These are phyloP conservation scores for Scheffersomyces parashehatae DNA, from an alignment of 1,139 yeast genomes.

Conservation along the genomic window DNA sequence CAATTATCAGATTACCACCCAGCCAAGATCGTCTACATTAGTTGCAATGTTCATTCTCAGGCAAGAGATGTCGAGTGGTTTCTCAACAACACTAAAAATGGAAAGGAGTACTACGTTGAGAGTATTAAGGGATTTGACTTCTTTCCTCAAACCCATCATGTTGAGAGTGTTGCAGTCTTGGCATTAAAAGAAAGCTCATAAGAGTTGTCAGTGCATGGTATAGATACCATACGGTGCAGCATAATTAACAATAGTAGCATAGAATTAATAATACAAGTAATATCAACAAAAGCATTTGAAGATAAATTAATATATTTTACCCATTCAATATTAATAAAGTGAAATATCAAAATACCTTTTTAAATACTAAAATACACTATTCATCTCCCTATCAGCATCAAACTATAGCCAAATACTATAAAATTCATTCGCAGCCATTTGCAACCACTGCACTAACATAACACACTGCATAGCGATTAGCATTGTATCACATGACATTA, in stretches of 20 bases:
- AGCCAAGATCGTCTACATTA: conserved; percentile 83
- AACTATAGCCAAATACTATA: no score
- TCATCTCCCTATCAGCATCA: no score
- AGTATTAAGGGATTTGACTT: conserved; percentile 93
- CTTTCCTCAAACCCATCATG: conserved; percentile 98
- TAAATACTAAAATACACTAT: no score
- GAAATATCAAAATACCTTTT: no score
- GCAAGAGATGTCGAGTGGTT: conserved; percentile 92
- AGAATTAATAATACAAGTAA: no score
- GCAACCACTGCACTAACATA: no score
- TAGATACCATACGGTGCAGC: background rate
- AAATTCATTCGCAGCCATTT: no score
- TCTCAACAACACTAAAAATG: conserved; percentile 64
- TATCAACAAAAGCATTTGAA: no score
- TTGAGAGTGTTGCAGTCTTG: conserved; percentile 91
- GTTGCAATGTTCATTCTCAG: conserved; percentile 97
- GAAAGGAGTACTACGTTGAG: conserved; percentile 65
- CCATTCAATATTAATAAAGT: no score
- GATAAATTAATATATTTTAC: no score
- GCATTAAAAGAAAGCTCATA: conserved; percentile 14
- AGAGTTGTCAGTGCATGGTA: no score
- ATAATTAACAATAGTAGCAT: background rate
- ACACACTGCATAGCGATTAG: no score
- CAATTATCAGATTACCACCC: conserved; percentile 85
- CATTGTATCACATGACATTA: conserved; percentile 1